phyloP scores from a whole-genome alignment of 2,329 filamentous ascomycete genomes.

The Amauroascus verrucosus region DNA sequence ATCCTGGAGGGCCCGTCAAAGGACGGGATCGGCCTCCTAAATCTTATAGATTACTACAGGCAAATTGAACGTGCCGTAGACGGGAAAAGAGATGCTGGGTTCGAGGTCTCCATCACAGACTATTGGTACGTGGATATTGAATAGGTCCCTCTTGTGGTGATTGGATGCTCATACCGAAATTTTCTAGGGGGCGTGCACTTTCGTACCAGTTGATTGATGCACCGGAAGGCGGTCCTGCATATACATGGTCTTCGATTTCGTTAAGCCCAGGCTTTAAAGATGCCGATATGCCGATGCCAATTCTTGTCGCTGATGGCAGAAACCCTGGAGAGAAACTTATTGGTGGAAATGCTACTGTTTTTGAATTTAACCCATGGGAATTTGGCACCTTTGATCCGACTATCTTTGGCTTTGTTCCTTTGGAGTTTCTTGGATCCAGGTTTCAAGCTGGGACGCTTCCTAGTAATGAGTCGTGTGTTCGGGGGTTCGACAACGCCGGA shows the following conservation, averaged over 20 bases:
- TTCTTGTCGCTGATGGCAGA: slow-evolving; percentile 61
- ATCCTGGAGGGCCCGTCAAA: slow-evolving; percentile 51
- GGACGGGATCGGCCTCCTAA: slow-evolving; percentile 44
- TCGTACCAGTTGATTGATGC: slow-evolving; percentile 76
- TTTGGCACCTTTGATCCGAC: slow-evolving; percentile 68
- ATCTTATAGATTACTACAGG: slow-evolving; percentile 52
- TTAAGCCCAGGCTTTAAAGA: slow-evolving; percentile 51
- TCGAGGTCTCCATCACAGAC: slow-evolving; percentile 66
- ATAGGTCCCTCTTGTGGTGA: background rate
- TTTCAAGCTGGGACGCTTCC: slow-evolving; percentile 55
- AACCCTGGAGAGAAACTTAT: slow-evolving; percentile 52
- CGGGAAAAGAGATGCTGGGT: slow-evolving; percentile 54
- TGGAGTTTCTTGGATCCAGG: slow-evolving; percentile 61
- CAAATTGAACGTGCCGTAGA: slow-evolving; percentile 49
- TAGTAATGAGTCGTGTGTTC: slow-evolving; percentile 51
- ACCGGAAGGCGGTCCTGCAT: slow-evolving; percentile 59
- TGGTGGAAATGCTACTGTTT: slow-evolving; percentile 61
- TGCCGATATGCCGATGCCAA: slow-evolving; percentile 59
- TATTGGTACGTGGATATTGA: slow-evolving; percentile 61
- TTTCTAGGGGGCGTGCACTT: slow-evolving; percentile 61
- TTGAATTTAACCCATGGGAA: slow-evolving; percentile 71
- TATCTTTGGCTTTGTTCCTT: slow-evolving; percentile 58
- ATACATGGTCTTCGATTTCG: slow-evolving; percentile 74
- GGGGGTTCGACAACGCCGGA: slow-evolving; percentile 71
- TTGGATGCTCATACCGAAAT: slow-evolving; percentile 1